Base-by-base conservation (phyloP, 495 filamentous ascomycete genomes). In the Stereocaulon alpinum region DNA sequence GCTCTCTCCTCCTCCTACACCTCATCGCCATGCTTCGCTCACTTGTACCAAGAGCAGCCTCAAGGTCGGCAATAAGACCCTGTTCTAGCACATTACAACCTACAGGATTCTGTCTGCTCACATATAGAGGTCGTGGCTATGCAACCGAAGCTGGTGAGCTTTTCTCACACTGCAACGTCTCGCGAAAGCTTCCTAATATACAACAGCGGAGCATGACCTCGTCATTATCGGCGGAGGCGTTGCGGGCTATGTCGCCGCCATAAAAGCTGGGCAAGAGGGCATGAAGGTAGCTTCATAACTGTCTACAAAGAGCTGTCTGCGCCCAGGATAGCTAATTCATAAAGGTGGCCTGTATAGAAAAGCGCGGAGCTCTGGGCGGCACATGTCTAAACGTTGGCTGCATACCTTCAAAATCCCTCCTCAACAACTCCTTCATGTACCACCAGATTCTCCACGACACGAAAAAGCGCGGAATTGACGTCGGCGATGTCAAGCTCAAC, bases 351-450 rank as follows among this genome's bases (percentile, higher is more conserved):
- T 98, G 93, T 77, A 93, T 98, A 78, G 93, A 98, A 79, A 98
- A 98, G 80, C 91, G 93, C 68, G 93, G 91, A 64, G 80, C 82
- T 59, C 86, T 98, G 66, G 93, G 93, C 65, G 93, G 93, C 68
- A 98, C 93, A 63, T 98, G 93, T 80, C 78, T 98, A 67, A 98
- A 98, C 76, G 93, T 98, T 71, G 93, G 93, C 74, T 98, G 93
- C 76, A 98, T 98, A 68, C 93, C 93, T 48, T 97, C 93, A 59
- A 98, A 98, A 76, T 96, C 93, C 50, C 89, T 98, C 66, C 89
- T 98, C 71, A 97, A 98, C 85, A 98, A 97, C 80, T 96, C 94
- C 64, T 89, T 95, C 73, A 83, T 98, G 55, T 97, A 97, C 82
- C 93, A 98, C 80, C 86, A 91, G 76, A 86, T 96, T 68, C 84